Percentiles rank a stretch among this genome's conserved stretches.
These are phyloP conservation scores for Hypoxylon sp. DNA, from an alignment of 2,329 filamentous ascomycete genomes.

Conservation along the genomic window DNA sequence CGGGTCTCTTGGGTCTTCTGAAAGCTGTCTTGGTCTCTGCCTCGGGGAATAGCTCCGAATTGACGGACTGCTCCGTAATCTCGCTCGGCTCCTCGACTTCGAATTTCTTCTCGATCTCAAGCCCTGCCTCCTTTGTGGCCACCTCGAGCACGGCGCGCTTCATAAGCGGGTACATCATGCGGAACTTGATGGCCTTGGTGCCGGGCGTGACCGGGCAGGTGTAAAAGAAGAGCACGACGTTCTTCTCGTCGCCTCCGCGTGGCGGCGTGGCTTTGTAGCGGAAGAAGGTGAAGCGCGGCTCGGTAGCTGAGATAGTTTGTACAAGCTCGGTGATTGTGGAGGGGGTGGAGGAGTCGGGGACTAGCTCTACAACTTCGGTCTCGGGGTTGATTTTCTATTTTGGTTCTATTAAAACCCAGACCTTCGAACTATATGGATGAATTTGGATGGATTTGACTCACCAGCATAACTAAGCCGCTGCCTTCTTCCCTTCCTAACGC, in stretches of 20 bases:
- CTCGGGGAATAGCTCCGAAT: constrained; percentile 78
- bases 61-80: constrained; percentile 76
- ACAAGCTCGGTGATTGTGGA: constrained; percentile 72
- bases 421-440: background rate
- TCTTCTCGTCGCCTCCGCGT: constrained; percentile 66
- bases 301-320: constrained; percentile 72
- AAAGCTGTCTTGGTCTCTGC: constrained; percentile 77
- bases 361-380: constrained; percentile 78
- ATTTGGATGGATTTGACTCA: constrained; percentile 61
- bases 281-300: constrained; percentile 86
- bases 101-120: constrained; percentile 79
- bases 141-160: constrained; percentile 76
- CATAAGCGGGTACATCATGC: constrained; percentile 86
- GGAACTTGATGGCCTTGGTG: constrained; percentile 79
- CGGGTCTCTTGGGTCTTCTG: constrained; percentile 84
- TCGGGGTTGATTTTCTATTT: constrained; percentile 78
- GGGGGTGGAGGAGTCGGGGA: constrained; percentile 65
- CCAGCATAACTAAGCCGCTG: constrained; percentile 75
- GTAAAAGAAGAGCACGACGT: constrained; percentile 83
- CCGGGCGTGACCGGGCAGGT: constrained; percentile 78
- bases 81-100: constrained; percentile 78
- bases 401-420: constrained; percentile 6
- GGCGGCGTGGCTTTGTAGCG: constrained; percentile 64
- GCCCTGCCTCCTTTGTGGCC: constrained; percentile 75
- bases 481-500: constrained; percentile 68